phyloP scores from a whole-genome alignment of 2,329 filamentous ascomycete genomes.

The Pseudocercospora pini-densiflorae region DNA sequence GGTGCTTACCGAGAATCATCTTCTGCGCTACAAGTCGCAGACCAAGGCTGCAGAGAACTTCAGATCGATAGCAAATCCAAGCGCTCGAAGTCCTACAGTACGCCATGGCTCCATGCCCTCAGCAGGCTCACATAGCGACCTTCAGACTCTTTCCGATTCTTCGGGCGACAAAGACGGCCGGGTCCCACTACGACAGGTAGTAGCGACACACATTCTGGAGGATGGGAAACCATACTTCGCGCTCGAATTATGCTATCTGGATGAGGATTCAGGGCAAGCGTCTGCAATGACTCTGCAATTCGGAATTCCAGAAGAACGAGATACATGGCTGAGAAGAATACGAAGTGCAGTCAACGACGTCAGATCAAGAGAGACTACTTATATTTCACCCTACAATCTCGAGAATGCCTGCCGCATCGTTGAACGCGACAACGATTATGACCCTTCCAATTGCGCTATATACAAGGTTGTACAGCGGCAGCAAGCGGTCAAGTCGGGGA shows the following conservation, averaged over 20 bases:
- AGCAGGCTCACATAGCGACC: slow-evolving; percentile 64
- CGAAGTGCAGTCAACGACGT: slow-evolving; percentile 63
- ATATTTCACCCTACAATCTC: slow-evolving; percentile 63
- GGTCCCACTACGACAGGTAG: slow-evolving; percentile 67
- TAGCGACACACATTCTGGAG: slow-evolving; percentile 69
- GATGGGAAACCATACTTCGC: slow-evolving; percentile 69
- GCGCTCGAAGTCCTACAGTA: slow-evolving; percentile 48
- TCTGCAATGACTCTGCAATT: slow-evolving; percentile 69
- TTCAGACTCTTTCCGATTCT: slow-evolving; percentile 57
- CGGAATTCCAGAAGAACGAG: slow-evolving; percentile 66
- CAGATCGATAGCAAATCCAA: slow-evolving; percentile 45
- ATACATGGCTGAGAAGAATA: slow-evolving; percentile 67
- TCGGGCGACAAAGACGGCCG: slow-evolving; percentile 61
- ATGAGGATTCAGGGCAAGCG: slow-evolving; percentile 66
- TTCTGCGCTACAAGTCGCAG: slow-evolving; percentile 71
- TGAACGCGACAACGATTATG: slow-evolving; percentile 70
- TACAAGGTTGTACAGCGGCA: slow-evolving; percentile 70
- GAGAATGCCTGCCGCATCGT: slow-evolving; percentile 66
- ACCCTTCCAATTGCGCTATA: slow-evolving; percentile 68
- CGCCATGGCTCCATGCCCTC: slow-evolving; percentile 65
- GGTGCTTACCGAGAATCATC: slow-evolving; percentile 70
- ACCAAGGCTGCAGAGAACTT: slow-evolving; percentile 68
- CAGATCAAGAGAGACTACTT: slow-evolving; percentile 55
- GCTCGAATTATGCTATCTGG: slow-evolving; percentile 69
- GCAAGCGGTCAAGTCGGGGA: slow-evolving; percentile 56